A percentile compares a stretch with the other conserved stretches of the same genome.
Conservation (phyloP, 257 asterid genomes). For the Solanum bukasovii region DNA sequence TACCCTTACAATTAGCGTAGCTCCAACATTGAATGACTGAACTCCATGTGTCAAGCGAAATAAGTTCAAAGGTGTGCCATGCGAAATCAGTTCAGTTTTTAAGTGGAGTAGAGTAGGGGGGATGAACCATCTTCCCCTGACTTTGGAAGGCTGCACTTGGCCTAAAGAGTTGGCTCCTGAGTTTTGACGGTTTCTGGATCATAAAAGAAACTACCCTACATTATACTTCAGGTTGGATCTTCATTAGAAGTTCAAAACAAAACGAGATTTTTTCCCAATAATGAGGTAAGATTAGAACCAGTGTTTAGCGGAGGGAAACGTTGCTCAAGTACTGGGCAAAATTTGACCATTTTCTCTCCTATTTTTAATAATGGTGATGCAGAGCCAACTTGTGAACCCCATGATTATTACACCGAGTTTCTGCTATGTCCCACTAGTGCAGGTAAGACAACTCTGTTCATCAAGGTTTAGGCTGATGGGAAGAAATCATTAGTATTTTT, state of each 20-base stretch:
- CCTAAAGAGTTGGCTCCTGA: background rate
- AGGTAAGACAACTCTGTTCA: background rate
- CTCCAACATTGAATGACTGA: background rate
- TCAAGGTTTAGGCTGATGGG: background rate
- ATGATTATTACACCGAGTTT: background rate
- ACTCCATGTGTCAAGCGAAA: background rate
- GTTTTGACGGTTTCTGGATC: background rate
- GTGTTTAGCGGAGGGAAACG: background rate
- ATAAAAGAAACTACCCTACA: background rate
- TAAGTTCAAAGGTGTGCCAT: background rate
- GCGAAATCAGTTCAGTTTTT: background rate
- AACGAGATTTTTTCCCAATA: background rate
- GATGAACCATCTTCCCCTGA: background rate
- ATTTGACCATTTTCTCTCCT: background rate
- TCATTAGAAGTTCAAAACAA: background rate
- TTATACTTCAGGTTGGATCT: background rate
- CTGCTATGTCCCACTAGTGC: background rate
- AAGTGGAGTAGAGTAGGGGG: background rate
- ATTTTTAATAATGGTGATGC: background rate
- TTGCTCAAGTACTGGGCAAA: background rate
- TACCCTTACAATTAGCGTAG: background rate
- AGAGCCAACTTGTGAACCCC: background rate
- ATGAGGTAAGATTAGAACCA: background rate
- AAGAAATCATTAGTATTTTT: background rate
- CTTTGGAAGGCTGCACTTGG: background rate